Evolutionary conservation across 306 rosid genomes (phyloP).

Genomic region (Quercus glauca): DNA sequence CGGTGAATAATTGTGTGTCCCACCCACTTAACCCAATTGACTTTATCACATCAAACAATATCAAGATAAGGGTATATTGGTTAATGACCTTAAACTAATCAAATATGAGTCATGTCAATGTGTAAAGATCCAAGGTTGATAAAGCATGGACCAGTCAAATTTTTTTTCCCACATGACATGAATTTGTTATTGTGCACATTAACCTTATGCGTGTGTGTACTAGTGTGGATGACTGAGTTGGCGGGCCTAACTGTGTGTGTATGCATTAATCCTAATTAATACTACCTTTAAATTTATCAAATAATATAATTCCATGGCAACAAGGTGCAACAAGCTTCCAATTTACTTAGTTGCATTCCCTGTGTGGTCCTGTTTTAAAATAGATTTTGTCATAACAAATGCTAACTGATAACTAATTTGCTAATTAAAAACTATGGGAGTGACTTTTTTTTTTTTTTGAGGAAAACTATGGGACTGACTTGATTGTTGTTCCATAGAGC

Average conservation of each 20-base stretch:
- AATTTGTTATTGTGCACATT: too few relatives aligned
- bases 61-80: neutral
- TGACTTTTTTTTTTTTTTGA: neutral
- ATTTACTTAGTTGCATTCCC: neutral
- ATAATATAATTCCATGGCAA: too few relatives aligned
- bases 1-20: neutral
- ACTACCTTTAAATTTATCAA: too few relatives aligned
- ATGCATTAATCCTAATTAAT: too few relatives aligned
- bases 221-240: too few relatives aligned
- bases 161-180: too few relatives aligned
- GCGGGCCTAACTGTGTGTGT: too few relatives aligned
- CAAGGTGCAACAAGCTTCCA: too few relatives aligned
- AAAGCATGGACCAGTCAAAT: neutral
- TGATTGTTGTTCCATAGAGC: neutral
- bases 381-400: neutral
- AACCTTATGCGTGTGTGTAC: too few relatives aligned
- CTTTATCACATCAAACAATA: neutral
- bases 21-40: neutral
- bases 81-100: neutral
- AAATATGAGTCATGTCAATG: neutral
- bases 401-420: neutral
- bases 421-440: neutral
- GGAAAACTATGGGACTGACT: too few relatives aligned
- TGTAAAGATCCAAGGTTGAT: neutral
- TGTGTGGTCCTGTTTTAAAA: neutral